These are phyloP conservation scores for Torrubiella hemipterigena DNA, from an alignment of 2,329 filamentous ascomycete genomes.

Conservation along the genomic window DNA sequence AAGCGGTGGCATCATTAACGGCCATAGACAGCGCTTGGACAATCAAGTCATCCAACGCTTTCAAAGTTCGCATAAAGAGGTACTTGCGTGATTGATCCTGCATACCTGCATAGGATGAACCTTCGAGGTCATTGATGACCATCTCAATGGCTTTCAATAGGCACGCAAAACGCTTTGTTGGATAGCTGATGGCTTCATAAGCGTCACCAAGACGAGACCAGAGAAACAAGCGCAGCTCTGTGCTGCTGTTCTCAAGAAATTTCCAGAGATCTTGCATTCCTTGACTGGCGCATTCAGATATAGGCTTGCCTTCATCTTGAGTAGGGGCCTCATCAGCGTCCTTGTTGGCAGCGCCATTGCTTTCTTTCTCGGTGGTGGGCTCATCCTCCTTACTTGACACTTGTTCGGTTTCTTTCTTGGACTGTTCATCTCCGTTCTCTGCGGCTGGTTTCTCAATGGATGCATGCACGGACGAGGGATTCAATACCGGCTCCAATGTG, in stretches of 20 bases:
- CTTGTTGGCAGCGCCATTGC: conserved; percentile 10
- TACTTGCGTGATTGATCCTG: conserved; percentile 54
- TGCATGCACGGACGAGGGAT: conserved; percentile 47
- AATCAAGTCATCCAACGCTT: conserved; percentile 66
- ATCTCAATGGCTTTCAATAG: conserved; percentile 77
- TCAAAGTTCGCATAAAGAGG: conserved; percentile 63
- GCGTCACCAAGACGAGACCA: conserved; percentile 89
- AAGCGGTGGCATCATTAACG: conserved; percentile 54
- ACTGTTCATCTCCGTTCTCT: too few species aligned
- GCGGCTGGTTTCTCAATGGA: conserved; percentile 1
- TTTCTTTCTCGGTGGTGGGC: conserved; percentile 7
- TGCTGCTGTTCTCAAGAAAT: conserved; percentile 71
- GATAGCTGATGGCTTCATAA: conserved; percentile 73
- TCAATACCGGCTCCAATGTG: conserved; percentile 81
- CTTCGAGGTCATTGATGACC: conserved; percentile 50
- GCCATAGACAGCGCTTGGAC: conserved; percentile 58
- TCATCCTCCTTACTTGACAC: conserved; percentile 5
- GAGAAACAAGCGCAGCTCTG: conserved; percentile 72
- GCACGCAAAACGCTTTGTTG: conserved; percentile 81
- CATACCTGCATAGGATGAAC: conserved; percentile 50
- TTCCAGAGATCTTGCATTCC: conserved; percentile 68
- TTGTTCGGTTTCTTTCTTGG: too few species aligned
- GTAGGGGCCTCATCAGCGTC: conserved; percentile 4
- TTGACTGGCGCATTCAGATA: conserved; percentile 40
- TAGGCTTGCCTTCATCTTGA: too few species aligned